Evolutionary conservation across 1,139 yeast genomes (phyloP), one percentile per base, ranked within the genome.

Genomic region (Geotrichum histeridarum): DNA sequence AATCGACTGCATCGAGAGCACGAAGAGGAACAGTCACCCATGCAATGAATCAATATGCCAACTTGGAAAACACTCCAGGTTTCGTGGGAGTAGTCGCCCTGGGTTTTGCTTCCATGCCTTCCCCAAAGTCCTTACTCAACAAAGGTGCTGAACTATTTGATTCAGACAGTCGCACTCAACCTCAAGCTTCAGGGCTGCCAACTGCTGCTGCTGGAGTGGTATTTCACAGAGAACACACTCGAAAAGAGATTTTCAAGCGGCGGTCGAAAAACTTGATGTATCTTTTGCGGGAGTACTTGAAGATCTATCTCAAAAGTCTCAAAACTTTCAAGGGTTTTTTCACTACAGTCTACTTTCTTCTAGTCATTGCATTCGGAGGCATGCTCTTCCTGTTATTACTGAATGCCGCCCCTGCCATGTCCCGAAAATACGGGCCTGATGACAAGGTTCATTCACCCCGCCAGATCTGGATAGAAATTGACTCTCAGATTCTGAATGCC

Each of bases 361-460:
- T 59, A 4, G 62, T 61, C 11, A 57, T 61, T 37, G 64, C 64
- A 1, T 61, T 59, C 51, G 64, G 64, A n/a, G 64, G 64, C 7
- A 61, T 61, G 64, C 55, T 61, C 8, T 61, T 61, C 47, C 43
- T 61, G 32, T 51, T 61, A 22, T 50, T 61, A 22, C 54, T 57
- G 39, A 61, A 61, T 15, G 64, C 64, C 5, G 59, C 63, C 1
- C 64, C 64, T 8, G 63, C 62, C n/a, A 61, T 61, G 63, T 33
- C 58, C 8, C 47, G 45, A 17, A 59, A 43, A 33, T 61, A 53
- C 42, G 62, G 61, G 17, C 63, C 63, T 6, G 54, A 57, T 46
- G 59, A 59, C 22, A 57, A 59, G 38, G 59, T 54, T 5, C 55
- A 53, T 12, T 58, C 60, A 3, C 61, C 62, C 1, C 59, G 62